These are phyloP conservation scores for Stipa capillata DNA, from an alignment of 176 grass and related monocot genomes.

Conservation along the genomic window DNA sequence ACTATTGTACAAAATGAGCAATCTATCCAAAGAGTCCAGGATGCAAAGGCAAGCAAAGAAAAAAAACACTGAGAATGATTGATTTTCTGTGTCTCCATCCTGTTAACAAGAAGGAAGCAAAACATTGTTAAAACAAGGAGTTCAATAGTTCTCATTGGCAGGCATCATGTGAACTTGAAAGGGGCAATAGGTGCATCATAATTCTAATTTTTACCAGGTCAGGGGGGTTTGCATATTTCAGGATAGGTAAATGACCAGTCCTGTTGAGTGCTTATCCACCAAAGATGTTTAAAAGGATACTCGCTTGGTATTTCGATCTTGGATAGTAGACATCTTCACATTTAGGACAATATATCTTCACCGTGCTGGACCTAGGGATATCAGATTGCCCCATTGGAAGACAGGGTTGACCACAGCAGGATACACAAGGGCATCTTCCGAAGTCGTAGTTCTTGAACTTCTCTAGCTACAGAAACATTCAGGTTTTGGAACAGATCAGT, in stretches of 20 bases:
- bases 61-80: background rate
- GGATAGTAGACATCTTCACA: constrained; percentile 1
- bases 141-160: background rate
- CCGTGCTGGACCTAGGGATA: background rate
- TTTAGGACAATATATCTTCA: background rate
- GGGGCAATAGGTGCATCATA: background rate
- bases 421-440: background rate
- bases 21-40: background rate
- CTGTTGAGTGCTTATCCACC: background rate
- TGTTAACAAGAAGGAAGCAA: background rate
- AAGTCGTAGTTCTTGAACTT: constrained; percentile 12
- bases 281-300: background rate
- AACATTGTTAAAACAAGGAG: background rate
- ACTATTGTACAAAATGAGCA: background rate
- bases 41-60: background rate
- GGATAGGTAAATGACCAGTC: background rate
- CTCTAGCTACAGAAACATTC: background rate
- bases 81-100: rapidly evolving
- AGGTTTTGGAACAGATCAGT: background rate
- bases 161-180: background rate
- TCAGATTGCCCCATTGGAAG: background rate
- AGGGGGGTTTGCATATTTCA: background rate
- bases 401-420: background rate
- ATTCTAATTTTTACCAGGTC: background rate
- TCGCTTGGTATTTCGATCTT: background rate